Base-by-base conservation (phyloP, 495 filamentous ascomycete genomes). In the Geoglossum glabrum region DNA sequence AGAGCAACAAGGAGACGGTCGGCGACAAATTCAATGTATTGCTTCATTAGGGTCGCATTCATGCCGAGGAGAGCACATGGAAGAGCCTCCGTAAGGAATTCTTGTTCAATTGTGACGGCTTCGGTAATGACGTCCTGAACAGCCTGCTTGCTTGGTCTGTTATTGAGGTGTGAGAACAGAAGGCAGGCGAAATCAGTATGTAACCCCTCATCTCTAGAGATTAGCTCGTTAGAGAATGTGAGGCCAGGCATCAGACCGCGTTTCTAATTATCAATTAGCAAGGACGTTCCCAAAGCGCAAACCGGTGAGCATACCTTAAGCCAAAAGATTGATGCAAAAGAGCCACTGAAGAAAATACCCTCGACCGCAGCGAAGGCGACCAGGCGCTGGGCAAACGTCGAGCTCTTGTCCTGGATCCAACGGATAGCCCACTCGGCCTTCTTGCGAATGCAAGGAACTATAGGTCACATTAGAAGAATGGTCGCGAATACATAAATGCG, bases 301-400 rank as follows among this genome's bases (percentile, higher is more conserved):
- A 31, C 7, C 3, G 10, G 11, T 27, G 26, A 21, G 11, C 11
- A 27, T 52, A 52, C 49, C 49, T 98, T 98, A 67, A 98, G 78
- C 92, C 92, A 98, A 81, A 98, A 98, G 73, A 98, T 95, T 59
- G 92, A 92, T 4, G 92, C 93, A 63, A 98, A 98, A n/a, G 92
- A 94, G 63, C 92, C 93, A 66, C 81, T 87, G 83, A 98, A 98
- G 84, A 98, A 98, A 75, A 98, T 97, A 69, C 92, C 92, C 74
- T 98, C 92, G 57, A 98, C 88, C 51, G 90, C 93, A 58, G 92
- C 92, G 70, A 98, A 98, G 63, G 92, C 92, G 61, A 98, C 85
- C 38, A 98, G 83, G 64, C 93, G 92, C 71, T 87, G 85, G 54
- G 88, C 92, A 62, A 97, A 98, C 62, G 90, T 95, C 11, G 88